These are phyloP conservation scores for Murraya paniculata DNA, from an alignment of 345 rosid genomes.

Conservation along the genomic window DNA sequence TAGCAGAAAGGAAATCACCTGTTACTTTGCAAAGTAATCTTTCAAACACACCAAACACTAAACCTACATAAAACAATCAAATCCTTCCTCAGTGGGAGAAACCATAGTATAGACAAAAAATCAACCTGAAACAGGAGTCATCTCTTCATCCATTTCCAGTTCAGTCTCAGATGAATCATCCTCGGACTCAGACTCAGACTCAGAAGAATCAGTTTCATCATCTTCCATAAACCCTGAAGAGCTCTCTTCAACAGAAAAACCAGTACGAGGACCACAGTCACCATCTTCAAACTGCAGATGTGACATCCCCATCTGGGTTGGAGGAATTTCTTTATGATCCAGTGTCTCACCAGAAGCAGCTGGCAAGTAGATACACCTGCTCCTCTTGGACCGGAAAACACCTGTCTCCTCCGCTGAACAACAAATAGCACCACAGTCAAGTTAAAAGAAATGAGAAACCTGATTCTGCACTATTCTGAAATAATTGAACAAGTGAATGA, in stretches of 20 bases:
- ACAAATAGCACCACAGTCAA: constrained; percentile 26
- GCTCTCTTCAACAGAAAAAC: constrained; percentile 42
- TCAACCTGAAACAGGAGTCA: constrained; percentile 58
- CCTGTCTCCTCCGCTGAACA: constrained; percentile 44
- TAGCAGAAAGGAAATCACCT: neutral
- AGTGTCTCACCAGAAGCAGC: constrained; percentile 43
- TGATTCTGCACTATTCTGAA: constrained; percentile 15
- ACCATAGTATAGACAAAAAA: neutral
- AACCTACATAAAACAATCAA: constrained; percentile 11
- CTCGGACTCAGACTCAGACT: constrained; percentile 46
- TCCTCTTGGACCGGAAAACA: constrained; percentile 59
- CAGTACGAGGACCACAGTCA: constrained; percentile 38
- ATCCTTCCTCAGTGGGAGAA: neutral
- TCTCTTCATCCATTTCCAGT: constrained; percentile 69
- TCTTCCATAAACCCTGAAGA: constrained; percentile 56
- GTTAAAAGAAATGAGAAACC: constrained; percentile 22
- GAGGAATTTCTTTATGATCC: constrained; percentile 53
- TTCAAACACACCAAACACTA: constrained; percentile 3
- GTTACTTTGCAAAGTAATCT: neutral
- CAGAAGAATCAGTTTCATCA: constrained; percentile 56
- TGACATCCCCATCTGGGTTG: constrained; percentile 40
- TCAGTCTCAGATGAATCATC: constrained; percentile 88
- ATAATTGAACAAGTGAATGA: constrained; percentile 23
- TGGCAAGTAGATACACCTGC: constrained; percentile 48
- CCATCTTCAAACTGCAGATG: constrained; percentile 42